Conservation (phyloP, 1,139 yeast species). For the Magnusiomyces paraingens region DNA sequence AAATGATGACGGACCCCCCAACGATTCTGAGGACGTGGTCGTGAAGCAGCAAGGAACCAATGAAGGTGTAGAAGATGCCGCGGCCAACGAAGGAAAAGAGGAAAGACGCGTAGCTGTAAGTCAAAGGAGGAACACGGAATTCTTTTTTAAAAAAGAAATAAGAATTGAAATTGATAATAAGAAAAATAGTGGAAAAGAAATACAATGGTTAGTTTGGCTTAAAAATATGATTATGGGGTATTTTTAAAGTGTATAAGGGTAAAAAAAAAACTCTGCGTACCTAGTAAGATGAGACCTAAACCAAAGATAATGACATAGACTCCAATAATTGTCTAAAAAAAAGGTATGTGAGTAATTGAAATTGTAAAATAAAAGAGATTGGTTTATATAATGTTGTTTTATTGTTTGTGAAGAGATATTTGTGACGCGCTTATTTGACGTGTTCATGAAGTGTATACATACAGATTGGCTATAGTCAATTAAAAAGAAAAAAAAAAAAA, state of each 20-base stretch:
- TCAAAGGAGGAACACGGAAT: constrained; percentile 48
- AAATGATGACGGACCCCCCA: constrained; percentile 48
- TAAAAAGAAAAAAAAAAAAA: constrained; percentile 4
- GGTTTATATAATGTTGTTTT: background rate
- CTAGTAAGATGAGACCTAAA: constrained; percentile 46
- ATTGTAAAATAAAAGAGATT: background rate
- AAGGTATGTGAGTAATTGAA: too few species aligned
- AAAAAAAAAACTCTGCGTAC: constrained; percentile 31
- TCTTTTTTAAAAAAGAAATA: constrained; percentile 21
- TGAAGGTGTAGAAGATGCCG: constrained; percentile 63
- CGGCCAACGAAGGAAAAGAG: constrained; percentile 79
- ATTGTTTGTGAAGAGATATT: too few species aligned
- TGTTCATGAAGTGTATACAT: constrained; percentile 6
- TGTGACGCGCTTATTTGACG: background rate
- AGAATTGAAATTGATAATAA: too few species aligned
- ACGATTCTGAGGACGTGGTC: constrained; percentile 51
- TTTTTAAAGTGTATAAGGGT: too few species aligned
- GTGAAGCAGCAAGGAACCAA: constrained; percentile 58
- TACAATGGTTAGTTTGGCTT: background rate
- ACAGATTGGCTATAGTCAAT: constrained; percentile 22
- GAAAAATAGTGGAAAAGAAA: background rate
- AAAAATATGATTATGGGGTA: too few species aligned
- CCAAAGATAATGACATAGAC: constrained; percentile 52
- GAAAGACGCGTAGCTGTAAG: constrained; percentile 70
- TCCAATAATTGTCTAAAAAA: constrained; percentile 46